phyloP scores from a whole-genome alignment of 495 filamentous ascomycete species.

The Sphaerosporella brunnea region DNA sequence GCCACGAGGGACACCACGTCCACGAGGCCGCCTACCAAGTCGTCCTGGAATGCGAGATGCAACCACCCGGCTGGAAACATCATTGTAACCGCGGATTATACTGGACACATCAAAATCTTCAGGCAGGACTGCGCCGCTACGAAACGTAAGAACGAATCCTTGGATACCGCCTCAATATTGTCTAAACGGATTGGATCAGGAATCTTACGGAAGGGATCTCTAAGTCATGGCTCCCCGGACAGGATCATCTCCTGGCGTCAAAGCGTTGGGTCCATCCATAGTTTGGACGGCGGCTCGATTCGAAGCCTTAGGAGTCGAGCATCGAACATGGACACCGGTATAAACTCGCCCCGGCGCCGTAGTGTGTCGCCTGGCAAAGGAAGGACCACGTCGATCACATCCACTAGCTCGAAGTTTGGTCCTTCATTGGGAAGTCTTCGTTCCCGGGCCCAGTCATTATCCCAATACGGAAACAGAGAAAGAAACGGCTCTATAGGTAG shows the following conservation, averaged over 20 bases:
- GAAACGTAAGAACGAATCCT: slow-evolving; percentile 41
- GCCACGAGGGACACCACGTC: slow-evolving; percentile 24
- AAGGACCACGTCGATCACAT: neutral
- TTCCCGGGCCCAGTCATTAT: slow-evolving; percentile 4
- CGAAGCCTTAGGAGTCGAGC: too few species aligned
- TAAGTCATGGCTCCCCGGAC: slow-evolving; percentile 46
- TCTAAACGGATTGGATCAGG: slow-evolving; percentile 46
- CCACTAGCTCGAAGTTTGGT: slow-evolving; percentile 2
- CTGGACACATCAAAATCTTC: slow-evolving; percentile 80
- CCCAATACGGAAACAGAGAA: neutral
- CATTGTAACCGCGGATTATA: slow-evolving; percentile 76
- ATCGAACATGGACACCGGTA: neutral
- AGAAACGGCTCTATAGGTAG: neutral
- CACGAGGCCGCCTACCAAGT: slow-evolving; percentile 50
- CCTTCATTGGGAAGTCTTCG: neutral
- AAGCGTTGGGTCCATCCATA: slow-evolving; percentile 43
- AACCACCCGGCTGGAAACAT: slow-evolving; percentile 75
- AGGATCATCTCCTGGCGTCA: slow-evolving; percentile 88
- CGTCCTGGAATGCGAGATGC: slow-evolving; percentile 38
- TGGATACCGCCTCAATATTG: slow-evolving; percentile 61
- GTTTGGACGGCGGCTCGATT: slow-evolving; percentile 33
- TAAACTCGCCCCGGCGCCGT: neutral
- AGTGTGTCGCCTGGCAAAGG: neutral
- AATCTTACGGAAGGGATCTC: slow-evolving; percentile 36
- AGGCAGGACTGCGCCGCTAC: slow-evolving; percentile 71